Conservation (phyloP, 179 eudicot genomes). For the Beta lomatogona region DNA sequence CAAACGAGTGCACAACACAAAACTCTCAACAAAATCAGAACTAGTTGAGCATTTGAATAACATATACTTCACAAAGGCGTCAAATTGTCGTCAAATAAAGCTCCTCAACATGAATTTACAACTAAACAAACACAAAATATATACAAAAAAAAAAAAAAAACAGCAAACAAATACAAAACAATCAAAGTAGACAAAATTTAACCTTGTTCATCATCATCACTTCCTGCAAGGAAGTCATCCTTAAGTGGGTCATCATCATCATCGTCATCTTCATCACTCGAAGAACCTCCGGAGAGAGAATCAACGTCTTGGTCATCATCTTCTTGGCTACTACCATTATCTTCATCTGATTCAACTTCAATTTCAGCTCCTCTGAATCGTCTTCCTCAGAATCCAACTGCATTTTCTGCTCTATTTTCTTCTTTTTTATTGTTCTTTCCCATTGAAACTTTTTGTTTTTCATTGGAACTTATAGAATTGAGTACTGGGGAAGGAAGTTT, state of each 20-base stretch:
- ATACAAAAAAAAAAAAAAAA: no score
- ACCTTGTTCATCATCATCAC: constrained; percentile 9
- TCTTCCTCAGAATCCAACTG: not conserved
- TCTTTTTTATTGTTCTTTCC: not conserved
- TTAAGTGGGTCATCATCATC: constrained; percentile 5
- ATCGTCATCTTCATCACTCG: not conserved
- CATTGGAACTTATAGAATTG: not conserved
- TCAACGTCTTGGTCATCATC: not conserved
- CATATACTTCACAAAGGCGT: not conserved
- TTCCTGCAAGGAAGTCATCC: constrained; percentile 17
- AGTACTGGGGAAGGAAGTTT: not conserved
- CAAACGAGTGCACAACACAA: no score
- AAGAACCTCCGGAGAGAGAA: not conserved
- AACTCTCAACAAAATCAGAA: no score
- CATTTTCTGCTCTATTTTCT: not conserved
- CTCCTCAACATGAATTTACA: not conserved
- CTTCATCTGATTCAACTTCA: not conserved
- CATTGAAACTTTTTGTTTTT: not conserved
- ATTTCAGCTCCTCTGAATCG: not conserved
- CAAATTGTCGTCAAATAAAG: not conserved
- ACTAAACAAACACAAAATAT: not conserved
- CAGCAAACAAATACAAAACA: not conserved
- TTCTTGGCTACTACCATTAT: not conserved
- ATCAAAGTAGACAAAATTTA: not conserved
- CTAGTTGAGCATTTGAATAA: no score